These are phyloP conservation scores for Funneliformis mosseae DNA, from an alignment of 192 early-diverging fungal species.

Conservation along the genomic window DNA sequence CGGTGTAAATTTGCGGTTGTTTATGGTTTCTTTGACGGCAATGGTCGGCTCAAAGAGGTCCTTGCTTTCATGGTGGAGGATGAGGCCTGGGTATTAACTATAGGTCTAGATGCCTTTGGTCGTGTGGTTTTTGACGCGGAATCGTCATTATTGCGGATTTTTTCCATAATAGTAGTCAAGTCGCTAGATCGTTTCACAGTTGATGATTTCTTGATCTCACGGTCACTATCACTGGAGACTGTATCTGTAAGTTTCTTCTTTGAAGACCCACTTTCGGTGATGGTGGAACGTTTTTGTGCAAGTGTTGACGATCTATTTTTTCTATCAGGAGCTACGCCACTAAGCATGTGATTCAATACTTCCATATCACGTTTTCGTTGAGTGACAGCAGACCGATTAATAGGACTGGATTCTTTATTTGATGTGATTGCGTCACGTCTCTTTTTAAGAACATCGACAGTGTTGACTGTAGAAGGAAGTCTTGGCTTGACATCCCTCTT, in stretches of 20 bases:
- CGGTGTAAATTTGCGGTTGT: background rate
- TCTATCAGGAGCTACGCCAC: constrained; percentile 18
- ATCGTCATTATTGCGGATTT: constrained; percentile 2
- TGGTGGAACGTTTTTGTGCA: constrained; percentile 1
- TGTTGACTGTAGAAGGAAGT: background rate
- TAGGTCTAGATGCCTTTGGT: background rate
- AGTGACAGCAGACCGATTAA: constrained; percentile 31
- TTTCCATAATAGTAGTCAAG: constrained; percentile 9
- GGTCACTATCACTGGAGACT: constrained; percentile 30
- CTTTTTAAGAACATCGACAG: constrained; percentile 19
- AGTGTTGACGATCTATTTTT: background rate
- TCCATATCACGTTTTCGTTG: constrained; percentile 26
- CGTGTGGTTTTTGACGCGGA: background rate
- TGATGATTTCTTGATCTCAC: background rate
- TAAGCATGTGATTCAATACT: constrained; percentile 16
- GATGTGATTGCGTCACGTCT: background rate
- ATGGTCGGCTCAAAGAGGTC: constrained; percentile 21
- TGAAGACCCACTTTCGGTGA: background rate
- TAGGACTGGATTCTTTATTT: constrained; percentile 28
- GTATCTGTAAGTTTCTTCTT: constrained; percentile 19
- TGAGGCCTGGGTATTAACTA: background rate
- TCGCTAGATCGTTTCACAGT: background rate
- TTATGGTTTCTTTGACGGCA: constrained; percentile 26
- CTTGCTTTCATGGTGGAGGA: constrained; percentile 5
- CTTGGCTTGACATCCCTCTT: constrained; percentile 6